Evolutionary conservation across 1,139 yeast genomes (phyloP), one percentile per base, ranked within the genome.

Genomic region (Pichia sp.): DNA sequence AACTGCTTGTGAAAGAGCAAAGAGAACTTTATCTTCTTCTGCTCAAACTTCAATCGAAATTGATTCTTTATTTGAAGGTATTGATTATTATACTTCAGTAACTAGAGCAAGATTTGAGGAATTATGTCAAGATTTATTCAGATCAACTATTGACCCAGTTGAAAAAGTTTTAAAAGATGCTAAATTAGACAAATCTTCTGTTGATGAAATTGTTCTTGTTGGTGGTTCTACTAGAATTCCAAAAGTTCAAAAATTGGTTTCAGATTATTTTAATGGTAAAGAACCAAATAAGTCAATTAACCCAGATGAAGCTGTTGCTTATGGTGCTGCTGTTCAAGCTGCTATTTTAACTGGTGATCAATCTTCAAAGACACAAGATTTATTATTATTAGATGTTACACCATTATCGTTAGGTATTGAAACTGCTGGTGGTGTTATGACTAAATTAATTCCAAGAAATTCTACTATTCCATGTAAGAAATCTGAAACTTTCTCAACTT

Each of bases 361-460:
- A 61, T 84, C 94, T 57, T 94, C 86, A 61, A 94, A 87, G 77
- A 83, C 97, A 73, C 86, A 89, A 79, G 96, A 89, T 77, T 82
- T 89, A 70, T 82, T 89, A 70, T 83, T 89, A 71, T 84, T 89
- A 74, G 97, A 89, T 80, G 97, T 89, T 69, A 90, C 89, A 68
- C 97, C 97, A 75, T 84, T 89, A 70, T 87, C 97, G 61, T 79
- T 89, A 67, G 97, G 97, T 86, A 96, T 89, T 70, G 97, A 96
- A 74, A 90, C 89, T 92, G 96, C 89, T 78, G 96, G 96, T 78
- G 89, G 89, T 76, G 90, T 90, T 65, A 86, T 87, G 69, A 96
- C 96, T 67, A 90, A 95, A 68, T 96, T 90, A 69, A 94, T 90
- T 64, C 97, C 97, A 80, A 87, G 97, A 80, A 89, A 89, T 87